Conservation (phyloP, 1,284 basidiomycete genomes). For the Inonotus hispidus region DNA sequence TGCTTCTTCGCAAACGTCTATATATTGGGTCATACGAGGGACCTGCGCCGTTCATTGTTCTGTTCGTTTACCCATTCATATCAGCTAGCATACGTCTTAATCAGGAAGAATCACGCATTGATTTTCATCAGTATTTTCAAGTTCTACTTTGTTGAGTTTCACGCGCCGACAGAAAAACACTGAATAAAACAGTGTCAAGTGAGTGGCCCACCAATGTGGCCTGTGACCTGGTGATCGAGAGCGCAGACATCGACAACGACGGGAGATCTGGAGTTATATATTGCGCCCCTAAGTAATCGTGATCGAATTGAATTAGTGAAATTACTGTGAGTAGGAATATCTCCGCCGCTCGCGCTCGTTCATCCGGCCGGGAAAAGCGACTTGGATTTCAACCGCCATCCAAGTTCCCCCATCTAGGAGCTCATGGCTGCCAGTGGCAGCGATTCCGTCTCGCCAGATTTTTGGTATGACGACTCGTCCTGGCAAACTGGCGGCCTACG, state of each 20-base stretch:
- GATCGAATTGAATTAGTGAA: conserved; percentile 2
- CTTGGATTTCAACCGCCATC: neutral
- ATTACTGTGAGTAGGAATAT: neutral
- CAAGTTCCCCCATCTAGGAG: neutral
- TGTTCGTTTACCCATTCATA: neutral
- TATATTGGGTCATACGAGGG: conserved; percentile 9
- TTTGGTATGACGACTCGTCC: conserved; percentile 16
- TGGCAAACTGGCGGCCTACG: conserved; percentile 18
- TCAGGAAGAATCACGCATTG: neutral
- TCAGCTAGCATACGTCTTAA: conserved; percentile 1
- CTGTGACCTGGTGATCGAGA: neutral
- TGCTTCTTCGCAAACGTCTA: conserved; percentile 2
- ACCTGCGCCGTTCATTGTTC: conserved; percentile 7
- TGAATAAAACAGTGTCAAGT: neutral
- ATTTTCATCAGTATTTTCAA: neutral
- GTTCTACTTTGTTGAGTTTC: neutral
- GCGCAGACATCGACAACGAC: neutral
- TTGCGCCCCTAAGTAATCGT: neutral
- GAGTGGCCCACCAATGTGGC: neutral
- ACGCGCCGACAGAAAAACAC: neutral
- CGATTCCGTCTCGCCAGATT: conserved; percentile 2
- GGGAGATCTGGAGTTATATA: neutral
- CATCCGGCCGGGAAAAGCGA: neutral
- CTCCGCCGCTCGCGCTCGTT: neutral
- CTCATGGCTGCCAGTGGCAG: conserved; percentile 10